A percentile compares a stretch with the other conserved stretches of the same genome.
phyloP scores from a whole-genome alignment of 371 early-diverging fungal species.

The Phascolomyces articulosus region DNA sequence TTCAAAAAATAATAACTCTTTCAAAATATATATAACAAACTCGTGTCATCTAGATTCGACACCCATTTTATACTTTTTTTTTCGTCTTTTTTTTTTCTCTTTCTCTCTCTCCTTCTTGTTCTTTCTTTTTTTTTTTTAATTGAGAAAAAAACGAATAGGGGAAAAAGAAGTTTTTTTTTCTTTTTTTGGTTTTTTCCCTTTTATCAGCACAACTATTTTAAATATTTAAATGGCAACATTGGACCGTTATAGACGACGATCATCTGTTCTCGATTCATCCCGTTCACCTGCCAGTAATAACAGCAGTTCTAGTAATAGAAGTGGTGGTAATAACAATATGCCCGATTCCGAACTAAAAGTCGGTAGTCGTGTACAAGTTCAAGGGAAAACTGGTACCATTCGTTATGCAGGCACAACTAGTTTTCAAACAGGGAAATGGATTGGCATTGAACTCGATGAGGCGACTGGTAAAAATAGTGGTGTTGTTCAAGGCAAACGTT shows the following conservation, averaged over 20 bases:
- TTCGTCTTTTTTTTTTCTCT: neutral
- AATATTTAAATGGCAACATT: neutral
- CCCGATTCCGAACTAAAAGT: conserved; percentile 21
- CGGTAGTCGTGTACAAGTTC: conserved; percentile 63
- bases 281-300: conserved; percentile 3
- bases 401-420: conserved; percentile 74
- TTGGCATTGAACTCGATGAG: conserved; percentile 78
- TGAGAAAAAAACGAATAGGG: neutral
- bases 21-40: neutral
- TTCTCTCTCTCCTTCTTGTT: neutral
- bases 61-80: neutral
- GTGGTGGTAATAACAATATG: conserved; percentile 1
- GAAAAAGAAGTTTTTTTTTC: neutral
- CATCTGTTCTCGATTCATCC: conserved; percentile 12
- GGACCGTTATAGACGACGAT: conserved; percentile 3
- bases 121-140: neutral
- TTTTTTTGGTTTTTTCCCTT: no score
- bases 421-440: conserved; percentile 81
- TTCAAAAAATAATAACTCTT: neutral
- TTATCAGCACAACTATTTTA: neutral
- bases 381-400: conserved; percentile 67
- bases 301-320: conserved; percentile 1
- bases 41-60: neutral
- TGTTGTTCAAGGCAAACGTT: conserved; percentile 75
- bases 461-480: conserved; percentile 82